These are phyloP conservation scores for Syzygium oleosum DNA, from an alignment of 345 rosid species.

Conservation along the genomic window DNA sequence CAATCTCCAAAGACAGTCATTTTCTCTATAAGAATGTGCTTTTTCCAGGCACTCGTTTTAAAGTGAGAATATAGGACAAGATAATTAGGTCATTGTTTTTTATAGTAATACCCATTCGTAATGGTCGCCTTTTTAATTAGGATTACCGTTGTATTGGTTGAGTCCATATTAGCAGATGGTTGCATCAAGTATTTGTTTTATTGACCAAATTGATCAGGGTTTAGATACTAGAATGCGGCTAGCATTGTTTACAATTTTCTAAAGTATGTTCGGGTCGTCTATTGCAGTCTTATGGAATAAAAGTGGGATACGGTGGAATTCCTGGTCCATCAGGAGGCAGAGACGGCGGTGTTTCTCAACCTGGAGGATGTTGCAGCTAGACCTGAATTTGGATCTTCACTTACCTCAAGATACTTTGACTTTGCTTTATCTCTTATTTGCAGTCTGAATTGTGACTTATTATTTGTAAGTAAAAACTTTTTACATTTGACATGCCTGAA, in stretches of 20 bases:
- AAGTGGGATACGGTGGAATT: constrained; percentile 94
- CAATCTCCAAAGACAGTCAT: too few relatives aligned
- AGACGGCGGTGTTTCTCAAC: constrained; percentile 73
- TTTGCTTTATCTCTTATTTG: not conserved
- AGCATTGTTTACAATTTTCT: constrained; percentile 3
- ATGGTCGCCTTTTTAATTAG: not conserved
- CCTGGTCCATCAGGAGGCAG: constrained; percentile 93
- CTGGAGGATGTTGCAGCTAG: constrained; percentile 88
- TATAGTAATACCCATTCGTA: not conserved
- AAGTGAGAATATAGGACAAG: not conserved
- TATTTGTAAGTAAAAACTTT: not conserved
- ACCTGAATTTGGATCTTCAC: not conserved
- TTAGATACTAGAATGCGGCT: not conserved
- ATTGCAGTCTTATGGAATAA: constrained; percentile 84
- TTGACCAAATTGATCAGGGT: not conserved
- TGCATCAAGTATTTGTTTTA: not conserved
- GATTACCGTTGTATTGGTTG: not conserved
- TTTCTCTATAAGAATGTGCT: not conserved
- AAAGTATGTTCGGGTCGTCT: not conserved
- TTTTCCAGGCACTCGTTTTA: not conserved
- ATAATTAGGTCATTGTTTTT: not conserved
- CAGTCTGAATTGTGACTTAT: not conserved
- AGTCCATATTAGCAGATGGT: not conserved
- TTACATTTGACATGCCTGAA: not conserved
- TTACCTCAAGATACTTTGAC: not conserved